Base-by-base conservation (phyloP, 1,284 basidiomycete genomes). In the Pseudozyma thailandica region DNA sequence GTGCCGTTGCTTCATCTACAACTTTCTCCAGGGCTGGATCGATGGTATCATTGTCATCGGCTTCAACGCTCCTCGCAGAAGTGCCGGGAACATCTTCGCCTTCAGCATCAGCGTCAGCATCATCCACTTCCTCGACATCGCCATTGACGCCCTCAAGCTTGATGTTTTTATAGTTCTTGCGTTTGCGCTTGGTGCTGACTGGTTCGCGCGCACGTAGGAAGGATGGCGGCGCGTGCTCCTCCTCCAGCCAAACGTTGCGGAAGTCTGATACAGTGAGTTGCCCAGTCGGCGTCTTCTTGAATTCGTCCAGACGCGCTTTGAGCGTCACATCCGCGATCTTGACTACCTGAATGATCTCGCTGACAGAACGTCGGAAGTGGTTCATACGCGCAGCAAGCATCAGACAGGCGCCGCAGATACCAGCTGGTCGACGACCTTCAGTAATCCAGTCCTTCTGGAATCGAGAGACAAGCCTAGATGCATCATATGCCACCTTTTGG, bases 361-460 rank as follows among this genome's bases (percentile, higher is more conserved):
- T 91, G 2, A 98, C 87, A 21, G 90, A 92, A 42, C 96, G 87
- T 35, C 94, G 86, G 81, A 96, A 98, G 82, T 97, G 94, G 84
- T 96, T 97, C 96, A 99, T 98, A 20, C 96, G 89, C 28, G 94
- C 95, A 0, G 96, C 96, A 18, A 99, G 88, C 35, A 98, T 87
- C 15, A 98, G 87, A 31, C 92, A 93, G 0, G 96, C 96, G 27
- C 96, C 96, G 82, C 95, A 98, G 59, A 99, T 94, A 16, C 96
- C 96, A 0, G 96, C 93, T 0, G 96, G 96, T 12, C 96, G 88
- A 39, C 96, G 89, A 33, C 96, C 96, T 27, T 91, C 90, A 6
- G 92, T 91, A 88, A 99, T 94, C 95, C 95, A 99, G 84, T 98
- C 96, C 25, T 93, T 88, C 79, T 94, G 91, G 84, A 98, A 98